Evolutionary conservation across 805 yeast species (phyloP).

Genomic region (Suhomyces xylopsoci): DNA sequence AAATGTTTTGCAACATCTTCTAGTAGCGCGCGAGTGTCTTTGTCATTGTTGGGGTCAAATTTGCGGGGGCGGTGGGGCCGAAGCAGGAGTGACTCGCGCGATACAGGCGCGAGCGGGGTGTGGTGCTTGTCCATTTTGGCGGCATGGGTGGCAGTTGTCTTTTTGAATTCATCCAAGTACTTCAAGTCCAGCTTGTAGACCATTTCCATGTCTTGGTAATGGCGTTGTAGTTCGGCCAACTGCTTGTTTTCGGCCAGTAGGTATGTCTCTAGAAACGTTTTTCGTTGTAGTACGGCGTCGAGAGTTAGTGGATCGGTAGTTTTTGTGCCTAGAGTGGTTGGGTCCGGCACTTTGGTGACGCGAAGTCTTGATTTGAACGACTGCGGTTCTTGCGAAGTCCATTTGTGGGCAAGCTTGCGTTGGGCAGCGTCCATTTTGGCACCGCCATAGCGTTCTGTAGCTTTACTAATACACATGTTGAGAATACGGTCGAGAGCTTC

Average conservation of each 20-base stretch:
- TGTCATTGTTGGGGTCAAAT: constrained; percentile 11
- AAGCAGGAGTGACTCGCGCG: neutral
- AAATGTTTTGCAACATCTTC: constrained; percentile 13
- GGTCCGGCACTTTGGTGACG: constrained; percentile 26
- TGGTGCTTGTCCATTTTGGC: constrained; percentile 2
- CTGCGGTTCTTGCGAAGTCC: constrained; percentile 19
- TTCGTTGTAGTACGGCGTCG: constrained; percentile 24
- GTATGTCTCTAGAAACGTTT: constrained; percentile 31
- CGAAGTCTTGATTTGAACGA: constrained; percentile 26
- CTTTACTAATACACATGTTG: constrained; percentile 23
- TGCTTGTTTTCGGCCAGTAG: constrained; percentile 41
- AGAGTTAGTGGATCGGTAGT: constrained; percentile 18
- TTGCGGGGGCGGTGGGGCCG: neutral
- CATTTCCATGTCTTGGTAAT: constrained; percentile 20
- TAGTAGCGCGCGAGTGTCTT: constrained; percentile 17
- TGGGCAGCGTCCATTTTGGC: constrained; percentile 22
- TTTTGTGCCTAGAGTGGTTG: constrained; percentile 13
- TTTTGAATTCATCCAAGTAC: constrained; percentile 31
- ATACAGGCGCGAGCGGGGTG: neutral
- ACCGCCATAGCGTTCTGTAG: constrained; percentile 21
- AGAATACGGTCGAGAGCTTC: constrained; percentile 22
- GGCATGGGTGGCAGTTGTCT: constrained; percentile 13
- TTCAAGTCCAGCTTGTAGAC: constrained; percentile 29
- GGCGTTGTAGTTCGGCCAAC: constrained; percentile 28
- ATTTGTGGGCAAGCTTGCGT: constrained; percentile 18